Conservation (phyloP, 148 eudicot genomes). For the Cornus suecica region DNA sequence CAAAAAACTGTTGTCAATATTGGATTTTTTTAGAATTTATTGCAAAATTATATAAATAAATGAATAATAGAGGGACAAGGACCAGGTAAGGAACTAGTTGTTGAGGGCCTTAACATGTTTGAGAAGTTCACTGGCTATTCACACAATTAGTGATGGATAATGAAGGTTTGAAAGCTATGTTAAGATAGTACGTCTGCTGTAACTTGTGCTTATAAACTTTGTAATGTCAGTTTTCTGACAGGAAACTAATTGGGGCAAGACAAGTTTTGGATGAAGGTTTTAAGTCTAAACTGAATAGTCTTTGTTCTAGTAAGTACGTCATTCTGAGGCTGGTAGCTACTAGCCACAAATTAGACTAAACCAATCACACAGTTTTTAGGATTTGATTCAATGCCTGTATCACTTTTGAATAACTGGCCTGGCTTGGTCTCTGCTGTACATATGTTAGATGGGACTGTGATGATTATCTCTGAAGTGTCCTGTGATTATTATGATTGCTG, state of each 20-base stretch:
- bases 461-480: not conserved
- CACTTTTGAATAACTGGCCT: not conserved
- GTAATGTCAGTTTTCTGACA: not conserved
- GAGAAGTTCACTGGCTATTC: too few relatives aligned
- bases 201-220: not conserved
- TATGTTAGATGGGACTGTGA: not conserved
- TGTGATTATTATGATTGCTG: not conserved
- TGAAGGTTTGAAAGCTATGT: not conserved
- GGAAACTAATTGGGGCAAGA: not conserved
- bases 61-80: not conserved
- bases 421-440: not conserved
- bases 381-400: not conserved
- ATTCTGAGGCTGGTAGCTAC: not conserved
- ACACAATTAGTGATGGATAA: not conserved
- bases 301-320: not conserved
- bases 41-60: not conserved
- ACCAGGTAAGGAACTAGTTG: not conserved
- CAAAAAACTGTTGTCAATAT: not conserved
- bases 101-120: too few relatives aligned
- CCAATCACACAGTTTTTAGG: not conserved
- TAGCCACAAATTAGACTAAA: not conserved
- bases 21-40: not conserved
- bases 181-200: not conserved
- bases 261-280: not conserved
- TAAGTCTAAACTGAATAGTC: not conserved